Base-by-base conservation (phyloP, 768 basidiomycete species). In the Trametes sanguinea region DNA sequence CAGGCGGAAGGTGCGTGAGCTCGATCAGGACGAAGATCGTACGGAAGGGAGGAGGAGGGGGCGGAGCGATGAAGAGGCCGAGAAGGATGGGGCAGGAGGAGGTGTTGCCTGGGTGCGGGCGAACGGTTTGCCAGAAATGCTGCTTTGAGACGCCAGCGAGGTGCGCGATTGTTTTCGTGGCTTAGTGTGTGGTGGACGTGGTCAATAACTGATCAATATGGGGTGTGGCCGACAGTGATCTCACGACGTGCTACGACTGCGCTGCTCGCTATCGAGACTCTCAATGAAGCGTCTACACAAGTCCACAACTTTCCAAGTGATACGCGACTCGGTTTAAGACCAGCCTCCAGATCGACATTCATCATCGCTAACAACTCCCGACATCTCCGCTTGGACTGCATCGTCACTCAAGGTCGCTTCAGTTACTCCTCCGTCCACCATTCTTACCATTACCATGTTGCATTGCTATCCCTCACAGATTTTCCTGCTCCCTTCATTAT, bases 101-200 rank as follows among this genome's bases (percentile, higher is more conserved):
- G 10, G 48, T 73, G 44, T 35, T 74, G 30, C 61, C 71, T 0
- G 76, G 76, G 11, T 77, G 76, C 56, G 77, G 75, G 54, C 73
- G 75, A 30, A 60, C 66, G 48, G 68, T 77, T 30, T 77, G 76
- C 54, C 67, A 71, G 16, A 66, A 67, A 35, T 77, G 76, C 40
- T 76, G 75, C 29, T 57, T 76, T 39, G 76, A 77, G 65, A 76
- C 71, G 53, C 66, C 72, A 2, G 60, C 63, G 52, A 75, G 76
- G 76, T 78, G 56, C 66, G 77, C 63, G 16, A 13, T 11, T 54
- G 10, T 11, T 10, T 37, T 37, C 35, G 35, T 6, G 35, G 35
- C 11, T 37, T 37, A 37, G 6, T 37, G 35, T 37, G 11, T 11
- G 35, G 6, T 22, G 22, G 22, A 22, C 22, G 22, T 22, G 22